Evolutionary conservation across 345 rosid genomes (phyloP), one percentile per base, ranked within the genome.

Genomic region (Euphorbia pulcherrima): DNA sequence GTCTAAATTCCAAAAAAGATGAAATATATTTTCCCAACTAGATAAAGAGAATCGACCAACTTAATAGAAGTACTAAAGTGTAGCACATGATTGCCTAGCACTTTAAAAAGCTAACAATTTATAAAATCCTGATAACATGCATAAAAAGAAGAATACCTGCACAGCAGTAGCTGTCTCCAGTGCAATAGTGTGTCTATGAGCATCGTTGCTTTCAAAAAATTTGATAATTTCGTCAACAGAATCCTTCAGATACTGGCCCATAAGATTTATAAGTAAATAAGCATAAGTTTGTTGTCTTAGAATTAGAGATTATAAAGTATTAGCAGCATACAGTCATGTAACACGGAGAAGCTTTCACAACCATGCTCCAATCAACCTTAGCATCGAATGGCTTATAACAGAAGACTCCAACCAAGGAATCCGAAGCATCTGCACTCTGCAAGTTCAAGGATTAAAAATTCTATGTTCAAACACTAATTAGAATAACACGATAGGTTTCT

Each of bases 81-180:
- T 69, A 24, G 35, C n/a, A 41, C 9, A 64, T 27, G 27, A 26
- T 54, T 30, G 28, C 37, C 50, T 44, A 12, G 50, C 50, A 44
- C 50, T 44, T 14, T 14, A 1, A 44, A 18, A 44, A 44, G 50
- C 50, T 44, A 44, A 44, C 50, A 44, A 44, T 33, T 33, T 33
- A 41, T 41, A 41, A 41, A 7, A 11, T 12, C 12, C 17, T 12
- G 50, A 44, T 18, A 16, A 44, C 50, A 16, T 10, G 50, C 50
- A 44, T 10, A 44, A 44, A 44, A 44, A 44, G 50, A 44, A 68
- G 29, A 74, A 79, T 75, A 94, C 99, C 99, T 94, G 97, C 68
- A 94, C 89, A 67, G 96, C 96, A 60, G 97, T 89, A 60, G 95
- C 99, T 81, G 99, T 88, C 83, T 94, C 99, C 81, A 89, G 77